These are phyloP conservation scores for Stevia rebaudiana DNA, from an alignment of 140 eudicot species.

Conservation along the genomic window DNA sequence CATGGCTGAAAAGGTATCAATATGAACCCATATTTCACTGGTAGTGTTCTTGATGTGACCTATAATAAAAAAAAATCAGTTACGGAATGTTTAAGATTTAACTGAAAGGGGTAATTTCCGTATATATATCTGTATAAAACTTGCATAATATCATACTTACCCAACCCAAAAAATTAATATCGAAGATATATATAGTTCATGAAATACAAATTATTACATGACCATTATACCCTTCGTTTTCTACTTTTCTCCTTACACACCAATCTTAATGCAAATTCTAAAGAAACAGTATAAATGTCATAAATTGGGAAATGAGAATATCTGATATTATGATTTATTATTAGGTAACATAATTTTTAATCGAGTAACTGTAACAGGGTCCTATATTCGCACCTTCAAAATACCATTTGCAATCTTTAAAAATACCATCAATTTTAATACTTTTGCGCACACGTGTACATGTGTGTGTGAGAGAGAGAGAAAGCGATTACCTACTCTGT, in stretches of 20 bases:
- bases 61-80: slow-evolving; percentile 21
- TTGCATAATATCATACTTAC: neutral
- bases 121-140: too few species aligned
- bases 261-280: neutral
- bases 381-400: too few species aligned
- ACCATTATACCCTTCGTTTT: neutral
- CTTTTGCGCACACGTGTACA: neutral
- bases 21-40: slow-evolving; percentile 58
- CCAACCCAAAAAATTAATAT: neutral
- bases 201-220: neutral
- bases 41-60: slow-evolving; percentile 45
- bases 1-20: slow-evolving; percentile 89
- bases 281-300: neutral
- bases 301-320: neutral
- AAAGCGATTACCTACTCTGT: slow-evolving; percentile 53
- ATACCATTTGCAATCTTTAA: too few species aligned
- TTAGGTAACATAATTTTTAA: too few species aligned
- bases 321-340: neutral
- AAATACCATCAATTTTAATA: too few species aligned
- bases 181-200: too few species aligned
- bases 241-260: neutral
- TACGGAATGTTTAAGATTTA: neutral
- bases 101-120: neutral
- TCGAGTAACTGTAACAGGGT: neutral
- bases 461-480: neutral